Conservation (phyloP, 1,284 basidiomycete genomes). For the Pterulicium gracile region DNA sequence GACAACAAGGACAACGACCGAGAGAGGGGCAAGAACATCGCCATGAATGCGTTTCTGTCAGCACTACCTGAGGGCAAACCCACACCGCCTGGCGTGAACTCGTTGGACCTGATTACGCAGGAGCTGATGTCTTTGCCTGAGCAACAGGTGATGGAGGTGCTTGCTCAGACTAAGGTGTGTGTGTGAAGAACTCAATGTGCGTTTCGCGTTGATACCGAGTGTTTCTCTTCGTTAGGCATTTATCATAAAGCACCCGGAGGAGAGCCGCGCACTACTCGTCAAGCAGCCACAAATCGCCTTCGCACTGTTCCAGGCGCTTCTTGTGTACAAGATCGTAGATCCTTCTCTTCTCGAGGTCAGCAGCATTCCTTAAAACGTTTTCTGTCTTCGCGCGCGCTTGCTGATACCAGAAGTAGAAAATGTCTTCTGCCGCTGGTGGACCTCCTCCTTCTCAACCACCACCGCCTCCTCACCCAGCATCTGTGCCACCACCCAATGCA, state of each 20-base stretch:
- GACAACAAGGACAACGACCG: not conserved
- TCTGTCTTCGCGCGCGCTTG: constrained; percentile 18
- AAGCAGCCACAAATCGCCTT: constrained; percentile 91
- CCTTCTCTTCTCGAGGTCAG: constrained; percentile 70
- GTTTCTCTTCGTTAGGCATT: constrained; percentile 53
- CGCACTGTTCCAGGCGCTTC: constrained; percentile 91
- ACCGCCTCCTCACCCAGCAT: constrained; percentile 18
- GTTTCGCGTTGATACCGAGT: constrained; percentile 2
- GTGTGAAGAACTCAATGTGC: constrained; percentile 11
- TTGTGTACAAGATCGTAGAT: constrained; percentile 94
- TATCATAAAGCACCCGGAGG: constrained; percentile 84
- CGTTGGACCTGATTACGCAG: constrained; percentile 82
- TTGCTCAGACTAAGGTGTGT: constrained; percentile 93
- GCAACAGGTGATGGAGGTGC: constrained; percentile 85
- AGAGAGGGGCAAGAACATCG: not conserved
- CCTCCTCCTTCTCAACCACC: constrained; percentile 13
- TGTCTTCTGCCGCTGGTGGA: constrained; percentile 17
- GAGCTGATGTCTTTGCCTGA: constrained; percentile 81
- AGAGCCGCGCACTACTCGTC: constrained; percentile 73
- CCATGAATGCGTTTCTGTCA: constrained; percentile 39
- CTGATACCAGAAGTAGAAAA: constrained; percentile 21
- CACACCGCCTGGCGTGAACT: constrained; percentile 62
- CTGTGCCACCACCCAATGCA: constrained; percentile 20
- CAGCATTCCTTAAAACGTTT: constrained; percentile 30
- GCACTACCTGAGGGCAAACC: constrained; percentile 72